phyloP scores from a whole-genome alignment of 768 basidiomycete species.

The Hemileccinum impolitum region DNA sequence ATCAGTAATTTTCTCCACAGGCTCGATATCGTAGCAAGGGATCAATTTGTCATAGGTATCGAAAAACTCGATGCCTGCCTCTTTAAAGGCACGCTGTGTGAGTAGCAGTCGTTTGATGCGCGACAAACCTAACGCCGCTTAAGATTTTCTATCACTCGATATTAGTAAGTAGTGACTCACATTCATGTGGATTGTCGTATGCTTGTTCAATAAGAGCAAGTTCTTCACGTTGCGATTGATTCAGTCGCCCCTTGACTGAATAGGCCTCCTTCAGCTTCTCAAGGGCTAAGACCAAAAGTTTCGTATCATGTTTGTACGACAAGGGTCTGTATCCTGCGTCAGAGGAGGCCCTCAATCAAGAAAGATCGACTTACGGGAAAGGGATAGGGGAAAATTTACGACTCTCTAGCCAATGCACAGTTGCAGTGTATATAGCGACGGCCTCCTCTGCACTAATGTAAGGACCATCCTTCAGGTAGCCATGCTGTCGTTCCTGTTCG shows the following conservation, averaged over 20 bases:
- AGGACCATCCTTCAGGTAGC: conserved; percentile 97
- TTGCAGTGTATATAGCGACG: conserved; percentile 97
- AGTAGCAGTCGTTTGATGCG: conserved; percentile 96
- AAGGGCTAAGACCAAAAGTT: conserved; percentile 90
- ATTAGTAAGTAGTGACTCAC: conserved; percentile 36
- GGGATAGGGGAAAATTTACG: conserved; percentile 98
- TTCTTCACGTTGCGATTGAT: conserved; percentile 98
- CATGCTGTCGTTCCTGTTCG: conserved; percentile 98
- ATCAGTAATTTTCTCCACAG: conserved; percentile 99
- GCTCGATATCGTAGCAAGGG: conserved; percentile 98
- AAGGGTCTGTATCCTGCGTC: conserved; percentile 55
- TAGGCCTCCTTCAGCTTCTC: conserved; percentile 99
- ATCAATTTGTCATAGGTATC: conserved; percentile 98
- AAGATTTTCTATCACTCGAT: neutral
- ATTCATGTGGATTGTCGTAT: conserved; percentile 99
- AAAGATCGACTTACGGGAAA: conserved; percentile 67
- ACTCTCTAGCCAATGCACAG: conserved; percentile 98
- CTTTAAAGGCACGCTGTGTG: conserved; percentile 98
- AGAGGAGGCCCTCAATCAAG: neutral
- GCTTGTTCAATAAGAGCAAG: conserved; percentile 97
- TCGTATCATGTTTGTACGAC: conserved; percentile 99
- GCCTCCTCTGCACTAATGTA: conserved; percentile 99
- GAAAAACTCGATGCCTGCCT: conserved; percentile 95
- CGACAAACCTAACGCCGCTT: conserved; percentile 58
- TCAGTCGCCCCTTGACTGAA: conserved; percentile 94